phyloP scores from a whole-genome alignment of 345 rosid genomes.

The Rhodomyrtus tomentosa region DNA sequence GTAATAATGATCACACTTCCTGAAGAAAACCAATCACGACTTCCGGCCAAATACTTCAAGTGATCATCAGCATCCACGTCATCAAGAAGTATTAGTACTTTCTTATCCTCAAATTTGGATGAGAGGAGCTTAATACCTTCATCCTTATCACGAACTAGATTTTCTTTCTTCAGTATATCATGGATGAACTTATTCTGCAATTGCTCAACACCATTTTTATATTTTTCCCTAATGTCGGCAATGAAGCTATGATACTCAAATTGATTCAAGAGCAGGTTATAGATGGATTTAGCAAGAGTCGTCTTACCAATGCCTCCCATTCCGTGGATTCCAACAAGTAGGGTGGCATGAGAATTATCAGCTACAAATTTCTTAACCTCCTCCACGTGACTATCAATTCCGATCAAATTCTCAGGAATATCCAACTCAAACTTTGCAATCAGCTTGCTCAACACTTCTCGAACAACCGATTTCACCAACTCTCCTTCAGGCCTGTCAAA shows the following conservation, averaged over 20 bases:
- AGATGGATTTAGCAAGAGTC: background rate
- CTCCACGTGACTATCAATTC: background rate
- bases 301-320: background rate
- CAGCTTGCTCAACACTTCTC: background rate
- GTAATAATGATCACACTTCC: background rate
- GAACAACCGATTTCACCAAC: background rate
- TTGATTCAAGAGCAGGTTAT: background rate
- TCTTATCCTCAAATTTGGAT: background rate
- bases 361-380: background rate
- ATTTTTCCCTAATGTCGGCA: fast-evolving
- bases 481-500: background rate
- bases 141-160: fast-evolving
- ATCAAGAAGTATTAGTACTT: background rate
- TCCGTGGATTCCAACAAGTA: background rate
- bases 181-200: background rate
- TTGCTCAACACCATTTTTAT: fast-evolving
- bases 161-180: background rate
- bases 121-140: background rate
- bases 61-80: background rate
- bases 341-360: background rate
- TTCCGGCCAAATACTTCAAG: background rate
- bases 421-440: background rate
- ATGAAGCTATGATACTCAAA: background rate
- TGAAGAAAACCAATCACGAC: background rate
- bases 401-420: background rate